These are phyloP conservation scores for Rhizomucor pusillus DNA, from an alignment of 371 early-diverging fungal genomes.

Conservation along the genomic window DNA sequence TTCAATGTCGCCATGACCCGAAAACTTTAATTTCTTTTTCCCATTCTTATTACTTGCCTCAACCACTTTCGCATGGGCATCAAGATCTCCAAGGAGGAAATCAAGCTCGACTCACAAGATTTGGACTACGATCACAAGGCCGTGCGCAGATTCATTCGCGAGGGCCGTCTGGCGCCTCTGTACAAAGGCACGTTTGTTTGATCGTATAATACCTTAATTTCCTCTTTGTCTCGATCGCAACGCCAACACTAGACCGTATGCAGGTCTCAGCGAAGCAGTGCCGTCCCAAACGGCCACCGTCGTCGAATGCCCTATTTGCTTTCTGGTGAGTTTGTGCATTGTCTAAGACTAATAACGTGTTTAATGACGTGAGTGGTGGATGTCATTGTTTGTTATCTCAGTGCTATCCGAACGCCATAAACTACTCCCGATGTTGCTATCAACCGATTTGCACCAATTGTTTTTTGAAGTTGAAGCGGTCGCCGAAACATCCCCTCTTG, in stretches of 20 bases:
- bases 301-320: constrained; percentile 88
- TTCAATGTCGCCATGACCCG: too few relatives aligned
- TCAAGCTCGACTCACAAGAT: neutral
- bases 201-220: constrained; percentile 1
- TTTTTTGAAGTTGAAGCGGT: constrained; percentile 89
- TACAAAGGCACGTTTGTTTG: constrained; percentile 60
- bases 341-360: neutral
- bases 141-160: constrained; percentile 66
- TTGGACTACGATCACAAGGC: constrained; percentile 30
- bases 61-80: constrained; percentile 2
- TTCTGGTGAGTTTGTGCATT: constrained; percentile 54
- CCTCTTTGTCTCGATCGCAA: too few relatives aligned
- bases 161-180: constrained; percentile 80
- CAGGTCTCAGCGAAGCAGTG: neutral
- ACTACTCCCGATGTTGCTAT: constrained; percentile 85
- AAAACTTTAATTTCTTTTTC: too few relatives aligned
- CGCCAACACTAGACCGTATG: constrained; percentile 3
- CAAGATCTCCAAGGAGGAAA: constrained; percentile 6
- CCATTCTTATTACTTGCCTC: too few relatives aligned
- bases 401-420: constrained; percentile 88
- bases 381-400: constrained; percentile 17
- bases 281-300: too few relatives aligned
- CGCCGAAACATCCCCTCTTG: constrained; percentile 43
- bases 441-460: constrained; percentile 94
- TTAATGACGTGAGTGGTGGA: neutral